phyloP scores from a whole-genome alignment of 495 filamentous ascomycete genomes.

The Filosporella fistucella region DNA sequence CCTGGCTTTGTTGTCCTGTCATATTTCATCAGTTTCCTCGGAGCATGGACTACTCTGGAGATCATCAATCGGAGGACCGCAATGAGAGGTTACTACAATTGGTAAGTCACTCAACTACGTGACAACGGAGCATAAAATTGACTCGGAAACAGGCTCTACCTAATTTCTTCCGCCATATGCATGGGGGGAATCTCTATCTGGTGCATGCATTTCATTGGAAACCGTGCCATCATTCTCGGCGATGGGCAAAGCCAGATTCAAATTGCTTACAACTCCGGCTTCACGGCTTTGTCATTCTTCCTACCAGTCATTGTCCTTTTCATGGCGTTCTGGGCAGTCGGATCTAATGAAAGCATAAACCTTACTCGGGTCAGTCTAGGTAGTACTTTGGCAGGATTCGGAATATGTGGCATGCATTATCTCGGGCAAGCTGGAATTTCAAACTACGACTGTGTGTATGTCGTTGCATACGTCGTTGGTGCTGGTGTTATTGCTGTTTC shows the following conservation, averaged over 20 bases:
- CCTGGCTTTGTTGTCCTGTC: conserved; percentile 66
- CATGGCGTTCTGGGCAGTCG: conserved; percentile 63
- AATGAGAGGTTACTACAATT: conserved; percentile 61
- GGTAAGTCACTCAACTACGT: conserved; percentile 38
- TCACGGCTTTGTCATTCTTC: conserved; percentile 75
- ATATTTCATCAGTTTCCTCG: conserved; percentile 72
- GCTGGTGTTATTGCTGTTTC: conserved; percentile 67
- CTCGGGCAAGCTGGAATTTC: conserved; percentile 76
- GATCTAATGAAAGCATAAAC: conserved; percentile 44
- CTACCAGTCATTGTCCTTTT: conserved; percentile 72
- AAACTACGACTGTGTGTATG: conserved; percentile 67
- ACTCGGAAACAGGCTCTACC: conserved; percentile 52
- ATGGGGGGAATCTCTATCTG: conserved; percentile 83
- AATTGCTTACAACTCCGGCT: conserved; percentile 66
- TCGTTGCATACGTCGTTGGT: conserved; percentile 53
- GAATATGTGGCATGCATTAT: conserved; percentile 89
- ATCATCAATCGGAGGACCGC: conserved; percentile 74
- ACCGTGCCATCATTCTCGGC: conserved; percentile 69
- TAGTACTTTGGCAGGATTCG: conserved; percentile 63
- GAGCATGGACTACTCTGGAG: conserved; percentile 74
- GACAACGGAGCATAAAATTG: not conserved
- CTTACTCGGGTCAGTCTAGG: conserved; percentile 55
- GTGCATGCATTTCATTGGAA: conserved; percentile 76
- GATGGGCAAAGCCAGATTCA: conserved; percentile 57
- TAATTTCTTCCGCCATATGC: conserved; percentile 63